These are phyloP conservation scores for Sphaerulina vaccinii DNA, from an alignment of 2,329 filamentous ascomycete genomes.

Conservation along the genomic window DNA sequence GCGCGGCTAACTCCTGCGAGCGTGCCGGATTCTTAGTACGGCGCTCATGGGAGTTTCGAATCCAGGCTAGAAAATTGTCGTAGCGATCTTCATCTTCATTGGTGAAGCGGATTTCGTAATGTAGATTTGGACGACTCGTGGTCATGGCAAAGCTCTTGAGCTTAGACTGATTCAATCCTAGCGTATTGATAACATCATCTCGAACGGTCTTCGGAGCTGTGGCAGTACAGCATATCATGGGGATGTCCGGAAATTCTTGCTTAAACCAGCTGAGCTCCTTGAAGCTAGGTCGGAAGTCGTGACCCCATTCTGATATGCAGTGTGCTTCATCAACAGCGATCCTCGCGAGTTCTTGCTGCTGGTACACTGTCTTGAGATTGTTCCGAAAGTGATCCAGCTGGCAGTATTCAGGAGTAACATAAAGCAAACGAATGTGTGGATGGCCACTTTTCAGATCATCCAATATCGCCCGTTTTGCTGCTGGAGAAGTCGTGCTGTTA, in stretches of 20 bases:
- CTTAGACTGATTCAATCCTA: slow-evolving; percentile 64
- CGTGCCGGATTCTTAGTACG: slow-evolving; percentile 59
- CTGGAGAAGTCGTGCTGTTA: slow-evolving; percentile 73
- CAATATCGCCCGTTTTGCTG: slow-evolving; percentile 67
- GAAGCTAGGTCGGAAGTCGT: slow-evolving; percentile 93
- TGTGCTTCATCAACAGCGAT: slow-evolving; percentile 93
- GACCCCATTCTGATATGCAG: slow-evolving; percentile 97
- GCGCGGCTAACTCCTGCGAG: slow-evolving; percentile 56
- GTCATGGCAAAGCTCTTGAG: slow-evolving; percentile 78
- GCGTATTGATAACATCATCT: slow-evolving; percentile 74
- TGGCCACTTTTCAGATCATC: slow-evolving; percentile 85
- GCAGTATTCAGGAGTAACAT: slow-evolving; percentile 91
- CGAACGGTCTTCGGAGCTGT: slow-evolving; percentile 81
- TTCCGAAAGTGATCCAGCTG: slow-evolving; percentile 73
- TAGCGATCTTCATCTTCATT: slow-evolving; percentile 73
- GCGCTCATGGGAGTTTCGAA: slow-evolving; percentile 69
- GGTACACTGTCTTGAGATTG: slow-evolving; percentile 69
- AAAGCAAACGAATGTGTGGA: slow-evolving; percentile 77
- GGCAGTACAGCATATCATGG: slow-evolving; percentile 88
- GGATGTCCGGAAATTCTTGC: slow-evolving; percentile 75
- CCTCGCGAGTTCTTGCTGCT: slow-evolving; percentile 79
- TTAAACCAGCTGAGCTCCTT: slow-evolving; percentile 85
- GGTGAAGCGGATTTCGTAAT: slow-evolving; percentile 86
- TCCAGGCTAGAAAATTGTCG: slow-evolving; percentile 72
- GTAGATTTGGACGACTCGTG: slow-evolving; percentile 78